Evolutionary conservation across 169 alveolate species (phyloP), one percentile per base, ranked within the genome.

Genomic region (Plasmodium coatneyi): DNA sequence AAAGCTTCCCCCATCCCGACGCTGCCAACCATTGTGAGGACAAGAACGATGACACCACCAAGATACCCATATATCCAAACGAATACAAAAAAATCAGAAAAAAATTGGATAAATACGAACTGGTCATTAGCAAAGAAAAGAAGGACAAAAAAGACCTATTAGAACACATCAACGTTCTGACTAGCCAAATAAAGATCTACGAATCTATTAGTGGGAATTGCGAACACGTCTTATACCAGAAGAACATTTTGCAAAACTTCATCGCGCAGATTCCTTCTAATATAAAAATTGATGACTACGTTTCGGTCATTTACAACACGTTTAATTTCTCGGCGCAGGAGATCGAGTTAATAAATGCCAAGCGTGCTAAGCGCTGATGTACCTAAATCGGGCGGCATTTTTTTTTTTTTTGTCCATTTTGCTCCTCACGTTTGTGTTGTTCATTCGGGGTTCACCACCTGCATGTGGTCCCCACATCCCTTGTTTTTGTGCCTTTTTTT

Each of bases 191-290:
- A 54, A 86, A 86, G 66, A 54, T 54, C 43, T 86, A 86, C 76
- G 93, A 86, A 86, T 86, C 93, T 19, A 86, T 86, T 43, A 74
- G 70, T 76, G 93, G 93, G 66, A 86, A 86, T 54, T 76, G 76
- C 80, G 81, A 86, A 86, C 93, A 86, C 46, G 80, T 54, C 54
- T 74, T 76, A 70, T 86, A 86, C 36, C 93, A 86, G 70, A 86
- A 86, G 80, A 86, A 86, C 66, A 86, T 86, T 9, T 76, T 86
- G 41, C 71, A 39, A 36, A 86, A 86, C 56, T 86, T 72, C 16
- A 86, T 86, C 32, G 36, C 93, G 1, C 93, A 86, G 80, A 86
- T 86, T 10, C 93, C 93, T 14, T 7, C 93, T 3, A 14, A 78
- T n/a, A 76, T 76, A n/a, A 76, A 86, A 86, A 78, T 86, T 22